Evolutionary conservation across 768 basidiomycete genomes (phyloP).

Genomic region (Thelephora aurantiotincta): DNA sequence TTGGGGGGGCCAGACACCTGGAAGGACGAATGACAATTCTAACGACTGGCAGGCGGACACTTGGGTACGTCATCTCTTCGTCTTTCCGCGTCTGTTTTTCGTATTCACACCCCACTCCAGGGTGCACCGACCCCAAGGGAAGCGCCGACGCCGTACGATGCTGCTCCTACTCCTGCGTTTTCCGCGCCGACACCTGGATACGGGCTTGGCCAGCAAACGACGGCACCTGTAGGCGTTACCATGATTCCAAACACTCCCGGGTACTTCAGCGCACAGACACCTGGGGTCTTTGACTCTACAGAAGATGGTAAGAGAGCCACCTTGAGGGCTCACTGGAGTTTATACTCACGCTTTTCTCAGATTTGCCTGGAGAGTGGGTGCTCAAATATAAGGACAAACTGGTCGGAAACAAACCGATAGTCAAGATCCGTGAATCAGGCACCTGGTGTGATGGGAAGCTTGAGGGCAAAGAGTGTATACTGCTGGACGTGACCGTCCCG

Average conservation of each 20-base stretch:
- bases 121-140: constrained; percentile 19
- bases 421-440: too few relatives aligned
- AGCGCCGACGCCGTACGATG: constrained; percentile 32
- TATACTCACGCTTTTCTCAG: too few relatives aligned
- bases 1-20: constrained; percentile 11
- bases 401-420: too few relatives aligned
- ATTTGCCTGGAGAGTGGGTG: too few relatives aligned
- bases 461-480: too few relatives aligned
- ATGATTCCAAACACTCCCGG: neutral
- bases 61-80: neutral
- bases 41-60: constrained; percentile 6
- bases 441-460: too few relatives aligned
- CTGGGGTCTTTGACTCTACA: constrained; percentile 7
- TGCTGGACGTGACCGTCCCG: too few relatives aligned
- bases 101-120: constrained; percentile 8
- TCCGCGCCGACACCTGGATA: neutral
- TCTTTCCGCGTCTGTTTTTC: neutral
- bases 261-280: constrained; percentile 8
- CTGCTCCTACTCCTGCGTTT: neutral
- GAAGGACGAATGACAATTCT: constrained; percentile 1
- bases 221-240: neutral
- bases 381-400: too few relatives aligned
- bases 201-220: neutral
- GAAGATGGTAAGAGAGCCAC: too few relatives aligned
- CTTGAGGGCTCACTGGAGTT: too few relatives aligned